Conservation (phyloP, 108 stramenopile genomes). For the Nitzschia inconspicua region DNA sequence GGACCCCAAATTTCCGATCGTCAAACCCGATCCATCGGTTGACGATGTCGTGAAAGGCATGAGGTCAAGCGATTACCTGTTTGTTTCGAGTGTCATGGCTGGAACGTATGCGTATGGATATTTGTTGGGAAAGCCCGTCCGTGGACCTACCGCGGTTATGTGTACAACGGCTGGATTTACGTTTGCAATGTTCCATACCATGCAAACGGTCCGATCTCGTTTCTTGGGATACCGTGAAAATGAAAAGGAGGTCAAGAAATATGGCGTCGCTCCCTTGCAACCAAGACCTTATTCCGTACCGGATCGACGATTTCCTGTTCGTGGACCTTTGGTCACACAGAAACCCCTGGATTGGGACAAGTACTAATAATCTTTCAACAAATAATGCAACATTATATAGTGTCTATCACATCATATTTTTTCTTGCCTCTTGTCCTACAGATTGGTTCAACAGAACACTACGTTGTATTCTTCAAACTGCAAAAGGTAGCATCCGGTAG, state of each 20-base stretch:
- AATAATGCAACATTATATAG: no score
- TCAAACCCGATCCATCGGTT: conserved; percentile 72
- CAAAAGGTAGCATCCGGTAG: background rate
- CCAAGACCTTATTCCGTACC: background rate
- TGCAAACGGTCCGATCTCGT: conserved; percentile 68
- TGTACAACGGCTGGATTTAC: conserved; percentile 76
- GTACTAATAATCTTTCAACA: no score
- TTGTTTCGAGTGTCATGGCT: conserved; percentile 41
- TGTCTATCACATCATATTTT: no score
- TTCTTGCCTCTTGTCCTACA: no score
- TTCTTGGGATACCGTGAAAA: conserved; percentile 76
- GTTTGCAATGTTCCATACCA: conserved; percentile 59
- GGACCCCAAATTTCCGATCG: conserved; percentile 75
- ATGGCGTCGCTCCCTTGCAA: conserved; percentile 33
- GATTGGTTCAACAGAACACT: no score
- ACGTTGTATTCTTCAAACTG: no score
- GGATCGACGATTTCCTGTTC: conserved; percentile 32
- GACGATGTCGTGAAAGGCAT: conserved; percentile 74
- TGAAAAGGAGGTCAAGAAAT: conserved; percentile 66
- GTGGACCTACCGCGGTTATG: conserved; percentile 65
- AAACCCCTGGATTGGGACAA: conserved; percentile 40
- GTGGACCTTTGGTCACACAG: conserved; percentile 17
- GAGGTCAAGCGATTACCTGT: conserved; percentile 54
- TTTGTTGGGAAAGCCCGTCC: conserved; percentile 74
- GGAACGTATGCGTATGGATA: conserved; percentile 78